Evolutionary conservation across 1,139 yeast species (phyloP).

Genomic region (Kodamaea ohmeri): DNA sequence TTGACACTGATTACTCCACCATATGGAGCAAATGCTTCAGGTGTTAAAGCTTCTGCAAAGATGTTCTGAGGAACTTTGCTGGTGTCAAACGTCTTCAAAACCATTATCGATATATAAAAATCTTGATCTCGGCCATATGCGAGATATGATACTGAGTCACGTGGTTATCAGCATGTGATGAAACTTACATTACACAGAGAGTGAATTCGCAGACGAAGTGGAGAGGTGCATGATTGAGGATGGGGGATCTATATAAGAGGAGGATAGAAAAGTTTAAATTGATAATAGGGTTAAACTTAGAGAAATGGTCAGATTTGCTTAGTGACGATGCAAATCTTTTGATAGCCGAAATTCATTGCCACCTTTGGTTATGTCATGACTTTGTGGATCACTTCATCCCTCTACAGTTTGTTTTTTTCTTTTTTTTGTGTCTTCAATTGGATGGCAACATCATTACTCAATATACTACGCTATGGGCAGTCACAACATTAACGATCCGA

Average conservation of each 20-base stretch:
- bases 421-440: background rate
- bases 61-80: slow-evolving; percentile 21
- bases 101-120: slow-evolving; percentile 25
- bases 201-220: too few relatives aligned
- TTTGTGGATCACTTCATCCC: background rate
- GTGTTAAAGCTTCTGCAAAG: slow-evolving; percentile 39
- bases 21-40: slow-evolving; percentile 39
- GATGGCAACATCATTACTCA: slow-evolving; percentile 4
- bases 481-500: slow-evolving; percentile 11
- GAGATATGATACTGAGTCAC: slow-evolving; percentile 5
- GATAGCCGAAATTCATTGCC: too few relatives aligned
- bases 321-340: too few relatives aligned
- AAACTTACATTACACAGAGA: too few relatives aligned
- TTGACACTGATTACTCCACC: slow-evolving; percentile 50
- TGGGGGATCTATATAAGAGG: too few relatives aligned
- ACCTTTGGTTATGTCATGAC: background rate
- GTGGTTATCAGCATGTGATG: slow-evolving; percentile 1
- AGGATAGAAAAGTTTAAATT: too few relatives aligned
- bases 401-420: background rate
- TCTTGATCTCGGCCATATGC: slow-evolving; percentile 8
- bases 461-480: slow-evolving; percentile 11
- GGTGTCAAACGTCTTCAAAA: slow-evolving; percentile 38
- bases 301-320: too few relatives aligned
- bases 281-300: background rate
- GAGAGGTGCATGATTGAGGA: too few relatives aligned